Evolutionary conservation across 345 rosid species (phyloP), one percentile per base, ranked within the genome.

Genomic region (Pistacia atlantica): DNA sequence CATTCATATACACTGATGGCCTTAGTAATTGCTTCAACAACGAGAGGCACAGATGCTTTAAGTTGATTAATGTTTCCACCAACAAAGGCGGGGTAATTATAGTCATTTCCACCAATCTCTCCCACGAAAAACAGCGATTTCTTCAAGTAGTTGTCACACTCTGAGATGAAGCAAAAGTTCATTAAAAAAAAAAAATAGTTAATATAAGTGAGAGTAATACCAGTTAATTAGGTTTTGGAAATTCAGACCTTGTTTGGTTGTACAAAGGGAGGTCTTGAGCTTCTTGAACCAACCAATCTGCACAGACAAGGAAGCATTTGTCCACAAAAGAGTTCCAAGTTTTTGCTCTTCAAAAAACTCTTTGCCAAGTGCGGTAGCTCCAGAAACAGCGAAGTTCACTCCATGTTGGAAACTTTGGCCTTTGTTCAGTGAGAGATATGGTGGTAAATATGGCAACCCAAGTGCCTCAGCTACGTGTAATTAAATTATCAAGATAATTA

Each of bases 31-130:
- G 83, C 87, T 60, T 77, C 80, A 70, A 90, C 86, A 8, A 92
- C 92, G 1, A 75, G 65, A 35, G 94, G 90, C 9, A 88, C 93
- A 11, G 59, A 61, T 70, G 87, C 82, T 55, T 65, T 75, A 0
- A 86, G 77, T 52, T 80, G 80, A 66, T 80, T 65, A 61, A 79
- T 69, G 76, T 72, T 80, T 80, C 82, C 88, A 35, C 89, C 90
- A 4, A 62, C 56, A 69, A 89, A 80, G 69, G 78, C 83, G 4
- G 87, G 75, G 62, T 84, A 88, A 71, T 86, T 92, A 78, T 89
- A 92, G 75, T 92, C 97, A 67, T 90, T 92, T 42, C 94, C 97
- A 38, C 94, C 97, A 0, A 92, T 90, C 79, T 92, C 94, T 20
- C 94, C 94, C 18, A 92, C 88, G 62, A 89, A 28, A 77, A 92